Conservation (phyloP, 116 monocot species). For the Papilionanthe hybrid region DNA sequence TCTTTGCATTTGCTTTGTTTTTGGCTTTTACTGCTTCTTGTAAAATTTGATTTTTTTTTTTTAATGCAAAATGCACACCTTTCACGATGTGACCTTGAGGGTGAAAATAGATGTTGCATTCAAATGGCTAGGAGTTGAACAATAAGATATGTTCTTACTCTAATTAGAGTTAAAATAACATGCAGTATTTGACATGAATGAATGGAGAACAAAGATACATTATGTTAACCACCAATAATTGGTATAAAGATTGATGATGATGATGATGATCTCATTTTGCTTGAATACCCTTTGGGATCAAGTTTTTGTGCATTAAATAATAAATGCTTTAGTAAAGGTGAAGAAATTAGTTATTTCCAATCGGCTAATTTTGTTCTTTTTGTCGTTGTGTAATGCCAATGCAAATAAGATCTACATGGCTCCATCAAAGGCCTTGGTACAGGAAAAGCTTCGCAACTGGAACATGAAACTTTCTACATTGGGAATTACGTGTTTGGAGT, state of each 20-base stretch:
- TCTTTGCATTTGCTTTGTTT: too few species aligned
- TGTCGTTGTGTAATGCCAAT: not conserved
- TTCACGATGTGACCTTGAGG: too few species aligned
- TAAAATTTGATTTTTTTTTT: too few species aligned
- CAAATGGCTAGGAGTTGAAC: too few species aligned
- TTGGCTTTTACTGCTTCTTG: too few species aligned
- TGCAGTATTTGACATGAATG: not conserved
- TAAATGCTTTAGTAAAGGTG: not conserved
- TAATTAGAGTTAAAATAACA: too few species aligned
- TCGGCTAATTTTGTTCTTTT: not conserved
- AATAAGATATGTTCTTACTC: too few species aligned
- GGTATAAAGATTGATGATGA: not conserved
- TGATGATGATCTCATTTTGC: not conserved
- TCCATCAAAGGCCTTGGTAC: constrained; percentile 94
- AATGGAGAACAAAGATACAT: constrained; percentile 2
- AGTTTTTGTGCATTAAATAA: not conserved
- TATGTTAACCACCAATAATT: not conserved
- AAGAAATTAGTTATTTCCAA: not conserved
- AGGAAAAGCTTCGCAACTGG: constrained; percentile 97
- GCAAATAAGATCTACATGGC: constrained; percentile 80
- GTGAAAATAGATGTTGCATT: too few species aligned
- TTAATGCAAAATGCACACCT: too few species aligned
- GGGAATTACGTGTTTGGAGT: constrained; percentile 79
- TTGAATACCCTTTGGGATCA: not conserved
- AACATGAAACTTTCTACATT: constrained; percentile 62